Evolutionary conservation across 257 asterid genomes (phyloP), one percentile per base, ranked within the genome.

Genomic region (Jaltomata sinuosa): DNA sequence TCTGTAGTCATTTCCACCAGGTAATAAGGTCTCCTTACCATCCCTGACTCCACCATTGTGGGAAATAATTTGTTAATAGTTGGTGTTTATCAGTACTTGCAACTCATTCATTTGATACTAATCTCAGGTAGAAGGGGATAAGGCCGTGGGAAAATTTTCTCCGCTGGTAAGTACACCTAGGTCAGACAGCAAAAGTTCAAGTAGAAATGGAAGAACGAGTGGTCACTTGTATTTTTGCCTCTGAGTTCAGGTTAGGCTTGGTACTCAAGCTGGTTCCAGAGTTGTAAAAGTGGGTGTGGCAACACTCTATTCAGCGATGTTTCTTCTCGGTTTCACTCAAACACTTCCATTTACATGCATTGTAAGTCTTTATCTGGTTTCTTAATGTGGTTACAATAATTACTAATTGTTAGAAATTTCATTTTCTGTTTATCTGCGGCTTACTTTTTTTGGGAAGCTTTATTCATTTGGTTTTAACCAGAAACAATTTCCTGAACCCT

Each of bases 1-100:
- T 96, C 85, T 94, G 98, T 40, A 96, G 99, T 57, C 99, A 96
- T 88, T 96, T 94, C 84, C 99, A 96, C 85, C 98, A 94, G 98
- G 99, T 96, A 52, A 29, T 29, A 25, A 38, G 21, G 53, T 79
- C 87, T 42, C 85, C 76, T 55, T 42, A 77, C 64, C 80, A 68
- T 52, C 14, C 47, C 29, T 38, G 18, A 19, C 65, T 45, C 69
- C 25, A 5, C 31, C 59, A 11, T 59, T 54, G 16, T 11, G 45
- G 62, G 69, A 45, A 8, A 2, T 7, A 22, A 38, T 42, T 42
- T 81, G 74, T 62, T 81, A 27, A 19, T 65, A n/a, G 14, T 64
- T 3, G 5, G 19, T 45, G 53, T 55, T 47, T 53, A 45, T 87
- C 31, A 42, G 22, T 21, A 8, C 54, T 61, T 77, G 27, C 82